A percentile compares a stretch with the other conserved stretches of the same genome.
Evolutionary conservation across 495 filamentous ascomycete species (phyloP).

Genomic region (Penicillium chermesinum): DNA sequence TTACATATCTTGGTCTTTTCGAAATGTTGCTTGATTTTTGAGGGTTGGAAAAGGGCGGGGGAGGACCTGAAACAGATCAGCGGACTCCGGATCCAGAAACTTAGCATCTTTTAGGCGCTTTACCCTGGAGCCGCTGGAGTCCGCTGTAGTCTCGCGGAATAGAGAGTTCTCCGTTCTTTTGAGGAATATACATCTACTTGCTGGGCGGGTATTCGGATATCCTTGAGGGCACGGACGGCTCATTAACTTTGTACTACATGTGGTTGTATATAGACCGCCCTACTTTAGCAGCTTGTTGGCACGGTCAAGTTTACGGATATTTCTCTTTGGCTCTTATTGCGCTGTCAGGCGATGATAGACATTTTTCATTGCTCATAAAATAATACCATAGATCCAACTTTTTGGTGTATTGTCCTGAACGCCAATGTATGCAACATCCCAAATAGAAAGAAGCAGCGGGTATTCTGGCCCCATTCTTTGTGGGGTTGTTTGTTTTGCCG

Average conservation of each 20-base stretch:
- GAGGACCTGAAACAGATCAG: conserved; percentile 13
- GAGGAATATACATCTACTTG: conserved; percentile 11
- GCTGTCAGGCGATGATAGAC: conserved; percentile 14
- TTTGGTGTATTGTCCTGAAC: conserved; percentile 8
- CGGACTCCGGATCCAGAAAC: neutral
- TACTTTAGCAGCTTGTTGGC: conserved; percentile 12
- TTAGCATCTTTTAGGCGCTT: neutral
- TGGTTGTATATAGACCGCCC: conserved; percentile 27
- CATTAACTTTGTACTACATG: conserved; percentile 5
- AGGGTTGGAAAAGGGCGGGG: conserved; percentile 8
- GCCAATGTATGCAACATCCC: conserved; percentile 11
- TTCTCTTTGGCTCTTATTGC: conserved; percentile 1
- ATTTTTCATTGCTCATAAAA: conserved; percentile 21
- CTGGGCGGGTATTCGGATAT: conserved; percentile 20
- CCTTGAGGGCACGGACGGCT: conserved; percentile 8
- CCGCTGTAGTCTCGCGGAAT: conserved; percentile 2
- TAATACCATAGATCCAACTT: neutral
- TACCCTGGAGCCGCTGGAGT: conserved; percentile 3
- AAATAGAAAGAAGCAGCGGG: neutral
- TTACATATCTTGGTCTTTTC: conserved; percentile 17
- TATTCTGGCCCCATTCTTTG: neutral
- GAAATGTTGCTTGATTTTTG: conserved; percentile 6
- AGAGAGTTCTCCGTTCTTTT: conserved; percentile 5
- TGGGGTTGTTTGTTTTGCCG: neutral
- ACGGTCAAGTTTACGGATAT: no score